Base-by-base conservation (phyloP, 192 early-diverging fungal species). In the Rhizophagus sp. region DNA sequence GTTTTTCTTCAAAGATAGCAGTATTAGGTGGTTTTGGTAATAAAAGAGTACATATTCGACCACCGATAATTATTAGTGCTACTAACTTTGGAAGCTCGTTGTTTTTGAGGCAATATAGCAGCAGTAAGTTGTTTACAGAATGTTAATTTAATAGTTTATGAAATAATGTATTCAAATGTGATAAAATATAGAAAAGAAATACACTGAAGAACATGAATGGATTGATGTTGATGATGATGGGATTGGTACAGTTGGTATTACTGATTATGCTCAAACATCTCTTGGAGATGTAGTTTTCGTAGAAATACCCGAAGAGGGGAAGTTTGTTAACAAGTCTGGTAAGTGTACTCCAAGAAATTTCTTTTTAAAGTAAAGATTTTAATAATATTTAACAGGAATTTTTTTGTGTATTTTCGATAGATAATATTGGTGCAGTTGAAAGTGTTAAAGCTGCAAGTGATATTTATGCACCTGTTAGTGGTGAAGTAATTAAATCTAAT, bases 241-340 rank as follows among this genome's bases (percentile, higher is more conserved):
- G 77, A 80, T 95, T 69, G 97, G 90, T 57, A 97, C 95, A 41
- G 82, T 99, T 34, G 97, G 97, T 62, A 94, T 99, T 84, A 96
- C 96, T 68, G 89, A 97, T 78, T 95, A 96, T 78, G 97, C 97
- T 44, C 95, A 96, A 83, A 90, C 89, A 70, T 88, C 93, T 15
- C 93, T 99, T 27, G 97, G 97, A 71, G 97, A 99, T 79, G 93
- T 99, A 63, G 97, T 99, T 65, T 99, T 90, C 83, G 94, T 95
- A 27, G 96, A 97, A 85, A 81, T 93, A n/a, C 95, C 96, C 44
- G 86, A 89, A 39, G 88, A 92, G 19, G 94, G 92, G 70, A 84
- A 83, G 44, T 71, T 80, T 34, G 89, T 95, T n/a, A 88, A 86
- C 24, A 82, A 89, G 75, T 85, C 88, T 24, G 91, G 93, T 94